phyloP scores from a whole-genome alignment of 164 flowering plant species.

The Macadamia integrifolia region DNA sequence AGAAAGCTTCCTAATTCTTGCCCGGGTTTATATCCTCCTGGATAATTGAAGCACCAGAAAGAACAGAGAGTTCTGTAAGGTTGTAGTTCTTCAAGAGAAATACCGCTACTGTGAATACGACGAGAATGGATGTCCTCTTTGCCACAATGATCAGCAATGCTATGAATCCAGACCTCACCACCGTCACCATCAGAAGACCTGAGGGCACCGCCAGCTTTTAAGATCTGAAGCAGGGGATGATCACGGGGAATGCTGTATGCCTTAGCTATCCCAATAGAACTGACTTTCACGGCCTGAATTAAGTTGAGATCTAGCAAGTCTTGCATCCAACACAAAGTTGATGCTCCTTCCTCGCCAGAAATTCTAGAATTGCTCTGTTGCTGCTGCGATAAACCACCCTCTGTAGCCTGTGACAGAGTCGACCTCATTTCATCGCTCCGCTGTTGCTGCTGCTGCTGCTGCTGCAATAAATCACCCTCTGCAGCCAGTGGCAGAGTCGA shows the following conservation, averaged over 20 bases:
- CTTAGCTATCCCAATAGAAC: constrained; percentile 10
- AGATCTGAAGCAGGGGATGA: constrained; percentile 11
- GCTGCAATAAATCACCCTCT: too few relatives aligned
- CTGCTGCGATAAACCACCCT: too few relatives aligned
- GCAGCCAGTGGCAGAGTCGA: too few relatives aligned
- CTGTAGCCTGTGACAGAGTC: too few relatives aligned
- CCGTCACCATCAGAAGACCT: background rate
- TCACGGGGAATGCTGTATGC: constrained; percentile 12
- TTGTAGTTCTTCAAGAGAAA: background rate
- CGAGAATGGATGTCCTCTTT: too few relatives aligned
- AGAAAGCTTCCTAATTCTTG: background rate
- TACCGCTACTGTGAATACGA: too few relatives aligned
- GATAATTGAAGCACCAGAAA: constrained; percentile 6
- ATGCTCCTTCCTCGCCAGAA: background rate
- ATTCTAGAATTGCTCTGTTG: constrained; percentile 3
- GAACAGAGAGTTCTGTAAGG: constrained; percentile 1
- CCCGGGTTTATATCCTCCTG: too few relatives aligned
- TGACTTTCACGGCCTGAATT: constrained; percentile 16
- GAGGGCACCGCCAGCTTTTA: background rate
- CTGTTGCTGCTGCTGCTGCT: too few relatives aligned
- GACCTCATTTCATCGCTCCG: too few relatives aligned
- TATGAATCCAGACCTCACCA: background rate
- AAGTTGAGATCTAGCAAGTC: constrained; percentile 25
- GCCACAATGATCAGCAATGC: constrained; percentile 3
- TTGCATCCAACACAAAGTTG: constrained; percentile 21